Evolutionary conservation across 345 rosid genomes (phyloP).

Genomic region (Lepidium didymum): DNA sequence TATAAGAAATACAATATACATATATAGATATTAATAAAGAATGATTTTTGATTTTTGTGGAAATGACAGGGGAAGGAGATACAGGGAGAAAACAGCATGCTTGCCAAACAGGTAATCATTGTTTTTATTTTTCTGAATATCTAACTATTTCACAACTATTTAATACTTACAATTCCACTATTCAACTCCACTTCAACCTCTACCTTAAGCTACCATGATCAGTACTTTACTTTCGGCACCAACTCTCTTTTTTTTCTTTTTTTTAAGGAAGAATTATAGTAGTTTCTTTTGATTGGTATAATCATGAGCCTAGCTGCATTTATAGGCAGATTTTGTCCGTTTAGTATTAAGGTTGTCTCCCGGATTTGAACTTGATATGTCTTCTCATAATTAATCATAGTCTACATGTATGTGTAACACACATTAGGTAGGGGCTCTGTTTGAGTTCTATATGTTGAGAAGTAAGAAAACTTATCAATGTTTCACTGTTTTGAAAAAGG

Average conservation of each 20-base stretch:
- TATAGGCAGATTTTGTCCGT: slow-evolving; percentile 24
- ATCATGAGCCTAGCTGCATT: slow-evolving; percentile 9
- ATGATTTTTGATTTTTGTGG: slow-evolving; percentile 1
- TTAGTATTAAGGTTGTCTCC: slow-evolving; percentile 33
- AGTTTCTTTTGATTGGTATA: slow-evolving; percentile 17
- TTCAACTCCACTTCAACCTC: slow-evolving; percentile 22
- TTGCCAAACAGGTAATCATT: slow-evolving; percentile 54
- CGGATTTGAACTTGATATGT: slow-evolving; percentile 10
- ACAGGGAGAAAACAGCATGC: slow-evolving; percentile 58
- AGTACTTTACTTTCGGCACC: slow-evolving; percentile 19
- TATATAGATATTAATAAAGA: too few species aligned
- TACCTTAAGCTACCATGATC: slow-evolving; percentile 7
- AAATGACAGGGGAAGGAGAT: slow-evolving; percentile 58
- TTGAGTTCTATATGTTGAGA: not conserved
- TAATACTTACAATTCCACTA: slow-evolving; percentile 1
- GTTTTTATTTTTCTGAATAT: not conserved
- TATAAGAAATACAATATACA: not conserved
- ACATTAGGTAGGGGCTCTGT: not conserved
- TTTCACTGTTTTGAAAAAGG: too few species aligned
- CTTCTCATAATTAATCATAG: slow-evolving; percentile 5
- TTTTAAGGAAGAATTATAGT: not conserved
- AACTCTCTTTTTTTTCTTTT: not conserved
- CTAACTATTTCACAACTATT: slow-evolving; percentile 16
- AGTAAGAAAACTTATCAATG: not conserved
- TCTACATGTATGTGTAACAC: not conserved